phyloP scores from a whole-genome alignment of 1,284 basidiomycete species.

The Schizopora paradoxa region DNA sequence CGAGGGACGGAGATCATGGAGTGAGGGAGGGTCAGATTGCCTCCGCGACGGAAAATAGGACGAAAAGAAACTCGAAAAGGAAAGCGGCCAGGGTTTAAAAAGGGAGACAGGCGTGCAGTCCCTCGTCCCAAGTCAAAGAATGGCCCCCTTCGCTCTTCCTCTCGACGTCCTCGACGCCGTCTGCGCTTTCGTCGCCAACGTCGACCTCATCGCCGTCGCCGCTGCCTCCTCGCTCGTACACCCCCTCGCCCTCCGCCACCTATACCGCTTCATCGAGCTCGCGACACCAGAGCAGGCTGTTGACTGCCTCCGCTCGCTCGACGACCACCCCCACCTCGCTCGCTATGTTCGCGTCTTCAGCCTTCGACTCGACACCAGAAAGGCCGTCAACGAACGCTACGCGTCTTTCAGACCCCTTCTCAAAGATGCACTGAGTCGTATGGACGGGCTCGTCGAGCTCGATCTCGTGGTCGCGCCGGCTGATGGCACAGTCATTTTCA shows the following conservation, averaged over 20 bases:
- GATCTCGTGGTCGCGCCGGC: slow-evolving; percentile 47
- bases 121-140: slow-evolving; percentile 10
- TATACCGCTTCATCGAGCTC: slow-evolving; percentile 54
- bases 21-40: no score
- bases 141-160: slow-evolving; percentile 38
- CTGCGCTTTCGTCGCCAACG: slow-evolving; percentile 30
- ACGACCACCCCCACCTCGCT: slow-evolving; percentile 46
- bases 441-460: slow-evolving; percentile 54
- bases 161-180: slow-evolving; percentile 49
- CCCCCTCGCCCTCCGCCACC: slow-evolving; percentile 47
- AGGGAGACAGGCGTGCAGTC: no score
- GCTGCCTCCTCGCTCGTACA: slow-evolving; percentile 37
- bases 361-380: slow-evolving; percentile 41
- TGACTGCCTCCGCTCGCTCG: slow-evolving; percentile 47
- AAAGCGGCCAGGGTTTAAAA: no score
- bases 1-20: no score
- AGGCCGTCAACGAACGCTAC: slow-evolving; percentile 36
- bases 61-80: no score
- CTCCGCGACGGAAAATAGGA: no score
- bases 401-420: slow-evolving; percentile 48
- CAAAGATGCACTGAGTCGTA: slow-evolving; percentile 45
- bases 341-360: slow-evolving; percentile 54
- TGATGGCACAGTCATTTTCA: slow-evolving; percentile 21
- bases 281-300: slow-evolving; percentile 41
- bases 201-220: slow-evolving; percentile 44